A percentile compares a stretch with the other conserved stretches of the same genome.
Evolutionary conservation across 2,329 filamentous ascomycete genomes (phyloP).

Genomic region (Aspergillus viridinutans): DNA sequence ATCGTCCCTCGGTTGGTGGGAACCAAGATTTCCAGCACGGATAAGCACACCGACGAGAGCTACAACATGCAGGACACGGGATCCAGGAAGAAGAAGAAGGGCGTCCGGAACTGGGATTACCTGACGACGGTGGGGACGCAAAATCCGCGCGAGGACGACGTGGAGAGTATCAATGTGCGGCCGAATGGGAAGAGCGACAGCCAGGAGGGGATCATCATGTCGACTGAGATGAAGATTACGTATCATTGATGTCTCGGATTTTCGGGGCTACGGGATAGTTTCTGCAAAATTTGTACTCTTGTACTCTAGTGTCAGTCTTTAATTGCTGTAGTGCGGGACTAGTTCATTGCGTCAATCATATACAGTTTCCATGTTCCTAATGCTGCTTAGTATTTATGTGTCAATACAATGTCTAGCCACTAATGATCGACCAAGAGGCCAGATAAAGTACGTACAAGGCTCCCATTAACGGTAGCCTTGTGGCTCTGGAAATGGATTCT

Average conservation of each 20-base stretch:
- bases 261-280: too few species aligned
- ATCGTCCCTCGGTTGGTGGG: slow-evolving; percentile 3
- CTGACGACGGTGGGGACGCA: slow-evolving; percentile 1
- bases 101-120: slow-evolving; percentile 7
- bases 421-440: too few species aligned
- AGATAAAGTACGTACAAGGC: too few species aligned
- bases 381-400: too few species aligned
- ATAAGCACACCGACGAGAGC: slow-evolving; percentile 1
- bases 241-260: not conserved
- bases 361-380: too few species aligned
- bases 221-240: not conserved
- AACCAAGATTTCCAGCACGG: not conserved
- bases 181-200: not conserved
- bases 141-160: not conserved
- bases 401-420: too few species aligned
- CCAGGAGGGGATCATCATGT: not conserved
- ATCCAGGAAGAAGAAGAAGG: slow-evolving; percentile 1
- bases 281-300: too few species aligned
- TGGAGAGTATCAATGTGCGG: not conserved
- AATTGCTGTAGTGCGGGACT: too few species aligned
- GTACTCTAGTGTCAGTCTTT: too few species aligned
- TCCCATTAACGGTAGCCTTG: too few species aligned
- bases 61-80: not conserved
- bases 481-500: too few species aligned
- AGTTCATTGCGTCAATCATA: too few species aligned